Percentiles rank a stretch among this genome's conserved stretches.
phyloP scores from a whole-genome alignment of 2,329 filamentous ascomycete genomes.

The Talaromyces marneffei region DNA sequence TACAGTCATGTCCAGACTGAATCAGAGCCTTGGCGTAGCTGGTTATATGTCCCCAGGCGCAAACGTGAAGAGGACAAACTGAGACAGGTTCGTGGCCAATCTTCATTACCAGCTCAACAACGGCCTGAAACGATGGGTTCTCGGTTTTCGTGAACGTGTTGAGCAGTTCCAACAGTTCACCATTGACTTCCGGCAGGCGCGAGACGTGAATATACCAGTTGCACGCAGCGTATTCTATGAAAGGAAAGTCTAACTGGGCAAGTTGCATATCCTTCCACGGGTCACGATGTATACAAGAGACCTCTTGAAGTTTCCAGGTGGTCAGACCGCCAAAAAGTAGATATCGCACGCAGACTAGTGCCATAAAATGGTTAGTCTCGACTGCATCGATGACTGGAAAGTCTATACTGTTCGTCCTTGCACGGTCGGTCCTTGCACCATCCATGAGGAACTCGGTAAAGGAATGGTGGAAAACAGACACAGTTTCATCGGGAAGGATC shows the following conservation, averaged over 20 bases:
- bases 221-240: slow-evolving; percentile 1
- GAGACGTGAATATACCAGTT: slow-evolving; percentile 7
- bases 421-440: background rate
- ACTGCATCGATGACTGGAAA: background rate
- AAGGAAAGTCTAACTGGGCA: background rate
- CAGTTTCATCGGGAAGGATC: slow-evolving; percentile 40
- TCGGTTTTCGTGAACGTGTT: slow-evolving; percentile 6
- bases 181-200: slow-evolving; percentile 4
- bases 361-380: background rate
- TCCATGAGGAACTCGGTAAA: slow-evolving; percentile 42
- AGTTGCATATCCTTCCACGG: background rate
- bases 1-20: background rate
- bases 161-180: slow-evolving; percentile 3
- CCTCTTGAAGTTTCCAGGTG: background rate
- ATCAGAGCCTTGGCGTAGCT: slow-evolving; percentile 11
- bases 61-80: slow-evolving; percentile 15
- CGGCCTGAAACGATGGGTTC: slow-evolving; percentile 7
- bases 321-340: background rate
- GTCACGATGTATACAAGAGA: background rate
- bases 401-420: background rate
- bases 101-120: background rate
- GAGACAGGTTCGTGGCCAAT: background rate
- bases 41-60: slow-evolving; percentile 13
- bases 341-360: slow-evolving; percentile 11
- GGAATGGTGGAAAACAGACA: slow-evolving; percentile 45